Base-by-base conservation (phyloP, 441 rosid genomes). In the Omphalea diandra region DNA sequence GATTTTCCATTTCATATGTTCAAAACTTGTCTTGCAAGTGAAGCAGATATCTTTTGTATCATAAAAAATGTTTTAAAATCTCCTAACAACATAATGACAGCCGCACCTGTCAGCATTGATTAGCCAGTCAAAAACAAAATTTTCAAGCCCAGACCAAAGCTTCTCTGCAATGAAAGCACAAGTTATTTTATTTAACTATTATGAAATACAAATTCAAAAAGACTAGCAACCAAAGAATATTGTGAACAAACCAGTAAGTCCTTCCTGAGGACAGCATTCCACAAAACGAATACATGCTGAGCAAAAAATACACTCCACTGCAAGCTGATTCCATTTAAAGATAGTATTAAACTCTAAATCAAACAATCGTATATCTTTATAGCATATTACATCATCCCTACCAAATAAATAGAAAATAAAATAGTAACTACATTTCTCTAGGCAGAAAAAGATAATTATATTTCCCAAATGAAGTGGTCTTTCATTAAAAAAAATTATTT, bases 251-350 rank as follows among this genome's bases (percentile, higher is more conserved):
- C 99, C 99, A 68, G 96, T 96, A 68, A 96, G 94, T 64, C 98
- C 99, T 81, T 96, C 99, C 81, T 89, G 97, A 32, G 99, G 99
- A 80, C 99, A 96, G 83, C 98, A 93, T 80, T 96, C 98, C 76
- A 85, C 98, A 77, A 96, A 96, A 65, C 99, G 97, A 77, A 96
- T 96, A 72, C 99, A 96, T 38, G 99, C 99, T 59, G 97, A 96
- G 86, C 99, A 96, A 88, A 95, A 96, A 73, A 96, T 93, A 84
- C 99, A 96, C 85, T 96, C 99, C 79, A 96, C 99, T 66, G 99
- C 99, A 78, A 96, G 93, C 99, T 95, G 92, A 82, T 61, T 50
- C 67, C 77, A 75, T 6, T 38, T 55, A 74, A 71, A 77, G 63
- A 63, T 65, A 66, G 55, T 62, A 75, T 52, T 68, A 49, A 73